Conservation (phyloP, 106 monocot species). For the Dendrobium huoshanense region DNA sequence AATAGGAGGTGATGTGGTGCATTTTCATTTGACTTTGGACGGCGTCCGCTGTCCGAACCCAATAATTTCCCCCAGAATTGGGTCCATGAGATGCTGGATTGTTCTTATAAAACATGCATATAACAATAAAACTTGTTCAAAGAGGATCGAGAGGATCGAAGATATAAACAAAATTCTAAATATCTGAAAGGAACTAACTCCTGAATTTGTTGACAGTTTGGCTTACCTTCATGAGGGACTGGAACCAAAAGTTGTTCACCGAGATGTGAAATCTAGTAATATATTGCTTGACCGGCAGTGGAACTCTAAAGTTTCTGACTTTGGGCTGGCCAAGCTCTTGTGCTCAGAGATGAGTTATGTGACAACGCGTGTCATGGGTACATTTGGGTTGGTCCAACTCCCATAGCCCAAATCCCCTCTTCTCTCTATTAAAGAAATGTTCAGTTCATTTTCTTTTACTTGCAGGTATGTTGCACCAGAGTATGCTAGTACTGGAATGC, state of each 20-base stretch:
- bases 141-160: not conserved
- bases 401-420: not conserved
- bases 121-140: not conserved
- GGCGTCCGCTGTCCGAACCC: no score
- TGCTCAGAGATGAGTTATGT: constrained; percentile 37
- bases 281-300: constrained; percentile 43
- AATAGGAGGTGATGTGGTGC: no score
- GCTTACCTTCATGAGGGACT: constrained; percentile 51
- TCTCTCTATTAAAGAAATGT: not conserved
- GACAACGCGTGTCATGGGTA: constrained; percentile 57
- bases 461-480: constrained; percentile 52
- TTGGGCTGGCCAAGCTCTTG: constrained; percentile 47
- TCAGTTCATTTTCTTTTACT: not conserved
- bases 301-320: constrained; percentile 49
- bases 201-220: constrained; percentile 17
- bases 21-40: no score
- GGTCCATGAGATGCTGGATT: not conserved
- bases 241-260: constrained; percentile 51
- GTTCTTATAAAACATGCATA: not conserved
- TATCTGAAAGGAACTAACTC: not conserved
- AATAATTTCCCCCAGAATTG: no score
- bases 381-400: constrained; percentile 33
- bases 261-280: constrained; percentile 54
- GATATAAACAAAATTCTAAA: not conserved
- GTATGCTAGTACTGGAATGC: constrained; percentile 52